Evolutionary conservation across 495 filamentous ascomycete species (phyloP), one percentile per base, ranked within the genome.

Genomic region (Talaromyces nanjingensis): DNA sequence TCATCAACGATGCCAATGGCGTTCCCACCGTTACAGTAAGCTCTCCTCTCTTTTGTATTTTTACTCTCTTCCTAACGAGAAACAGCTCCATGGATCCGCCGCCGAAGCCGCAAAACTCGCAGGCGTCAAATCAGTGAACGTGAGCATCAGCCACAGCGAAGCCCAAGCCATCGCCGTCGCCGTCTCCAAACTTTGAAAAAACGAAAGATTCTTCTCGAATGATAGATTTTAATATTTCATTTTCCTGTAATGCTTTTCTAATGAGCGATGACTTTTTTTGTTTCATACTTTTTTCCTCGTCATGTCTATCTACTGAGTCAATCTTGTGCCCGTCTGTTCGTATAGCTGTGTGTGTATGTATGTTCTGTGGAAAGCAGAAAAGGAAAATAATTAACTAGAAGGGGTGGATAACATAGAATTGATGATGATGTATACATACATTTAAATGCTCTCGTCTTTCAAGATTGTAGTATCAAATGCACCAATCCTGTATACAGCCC

Each of bases 91-190:
- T 68, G 96, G 94, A 69, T 86, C 86, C 62, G 94, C 96, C 18
- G 83, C 89, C 64, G 77, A 81, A 59, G 91, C 90, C 47, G 96
- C 94, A 8, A 87, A 88, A 69, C 82, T 89, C 68, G 91, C 87
- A 52, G 92, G 92, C 54, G 85, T 97, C 16, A 96, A 96, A 79
- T 81, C 83, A 29, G 87, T 97, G 64, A 90, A 81, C 64, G 92
- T 99, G 60, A 96, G 91, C 71, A 97, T 99, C 69, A 96, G 92
- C 65, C 96, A 99, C 72, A 93, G 87, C 49, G 93, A 97, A 67
- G 84, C 81, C 34, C 93, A 98, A 74, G 91, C 93, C 59, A 90
- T 97, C 65, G 94, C 94, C 34, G 88, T 99, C 71, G 94, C 96
- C 2, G 87, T 94, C 55, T 86, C 90, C n/a, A 84, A 83, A 34